phyloP scores from a whole-genome alignment of 2,329 filamentous ascomycete genomes.

The Metarhizium guizhouense region DNA sequence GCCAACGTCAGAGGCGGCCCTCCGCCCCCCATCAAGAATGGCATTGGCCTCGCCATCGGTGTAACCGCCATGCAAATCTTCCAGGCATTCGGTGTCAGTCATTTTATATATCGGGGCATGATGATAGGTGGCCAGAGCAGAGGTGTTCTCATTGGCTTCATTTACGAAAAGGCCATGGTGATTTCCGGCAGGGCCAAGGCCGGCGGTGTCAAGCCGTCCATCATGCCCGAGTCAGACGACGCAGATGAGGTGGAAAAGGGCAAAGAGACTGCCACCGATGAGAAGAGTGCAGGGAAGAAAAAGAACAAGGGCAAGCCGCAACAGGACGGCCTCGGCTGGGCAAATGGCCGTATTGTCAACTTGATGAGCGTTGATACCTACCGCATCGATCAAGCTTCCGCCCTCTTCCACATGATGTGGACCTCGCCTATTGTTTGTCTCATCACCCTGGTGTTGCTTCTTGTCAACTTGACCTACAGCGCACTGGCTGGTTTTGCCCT shows the following conservation, averaged over 20 bases:
- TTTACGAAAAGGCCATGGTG: constrained; percentile 89
- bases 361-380: constrained; percentile 95
- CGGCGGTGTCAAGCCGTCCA: constrained; percentile 46
- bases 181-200: constrained; percentile 83
- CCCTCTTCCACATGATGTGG: constrained; percentile 89
- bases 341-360: constrained; percentile 84
- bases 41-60: constrained; percentile 75
- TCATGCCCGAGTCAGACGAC: constrained; percentile 29
- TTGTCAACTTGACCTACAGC: constrained; percentile 85
- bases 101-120: constrained; percentile 91
- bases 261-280: constrained; percentile 22
- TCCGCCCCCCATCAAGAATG: constrained; percentile 61
- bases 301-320: constrained; percentile 31
- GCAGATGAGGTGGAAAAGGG: constrained; percentile 35
- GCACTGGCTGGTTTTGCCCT: constrained; percentile 82
- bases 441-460: constrained; percentile 68
- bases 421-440: constrained; percentile 71
- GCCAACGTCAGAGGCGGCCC: constrained; percentile 43
- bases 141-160: constrained; percentile 72
- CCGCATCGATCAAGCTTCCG: constrained; percentile 79
- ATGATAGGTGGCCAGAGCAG: constrained; percentile 78
- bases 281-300: constrained; percentile 30
- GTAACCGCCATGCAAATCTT: constrained; percentile 78
- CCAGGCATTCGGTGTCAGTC: constrained; percentile 74
- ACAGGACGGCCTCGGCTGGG: constrained; percentile 71